Conservation (phyloP, 331 rosid species). For the Prunus yedoensis region DNA sequence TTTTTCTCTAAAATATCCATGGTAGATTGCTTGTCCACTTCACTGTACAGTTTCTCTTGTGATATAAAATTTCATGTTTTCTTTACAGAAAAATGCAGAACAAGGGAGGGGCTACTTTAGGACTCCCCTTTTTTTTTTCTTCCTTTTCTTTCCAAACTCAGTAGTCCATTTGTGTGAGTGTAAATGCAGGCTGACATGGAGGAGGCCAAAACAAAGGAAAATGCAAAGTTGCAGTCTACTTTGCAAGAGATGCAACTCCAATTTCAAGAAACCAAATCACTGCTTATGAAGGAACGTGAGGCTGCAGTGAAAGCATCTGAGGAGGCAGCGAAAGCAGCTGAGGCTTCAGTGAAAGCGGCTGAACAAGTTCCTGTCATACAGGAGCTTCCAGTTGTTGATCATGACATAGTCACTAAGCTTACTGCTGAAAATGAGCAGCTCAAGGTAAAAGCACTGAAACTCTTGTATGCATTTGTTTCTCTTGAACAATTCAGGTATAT, state of each 20-base stretch:
- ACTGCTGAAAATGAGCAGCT: conserved; percentile 64
- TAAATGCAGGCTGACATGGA: conserved; percentile 59
- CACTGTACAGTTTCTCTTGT: too few relatives aligned
- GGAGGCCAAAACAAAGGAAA: conserved; percentile 61
- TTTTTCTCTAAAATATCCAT: background rate
- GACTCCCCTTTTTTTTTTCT: background rate
- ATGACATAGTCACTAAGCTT: conserved; percentile 51
- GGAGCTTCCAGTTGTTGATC: conserved; percentile 52
- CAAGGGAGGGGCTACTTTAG: background rate
- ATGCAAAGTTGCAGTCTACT: conserved; percentile 56
- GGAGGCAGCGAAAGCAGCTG: conserved; percentile 9
- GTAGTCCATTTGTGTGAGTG: conserved; percentile 28
- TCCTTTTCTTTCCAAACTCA: background rate
- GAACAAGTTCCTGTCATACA: conserved; percentile 36
- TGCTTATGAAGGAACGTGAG: conserved; percentile 54
- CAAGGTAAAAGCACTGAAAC: conserved; percentile 43
- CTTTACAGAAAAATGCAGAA: background rate
- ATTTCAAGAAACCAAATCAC: conserved; percentile 51
- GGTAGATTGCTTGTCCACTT: too few relatives aligned
- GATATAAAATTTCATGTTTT: too few relatives aligned
- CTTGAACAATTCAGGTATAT: background rate
- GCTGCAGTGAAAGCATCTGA: conserved; percentile 30
- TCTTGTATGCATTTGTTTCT: background rate
- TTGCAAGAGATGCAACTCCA: conserved; percentile 59
- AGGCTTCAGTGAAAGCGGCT: conserved; percentile 39